Percentiles rank a stretch among this genome's conserved stretches.
Evolutionary conservation across 345 rosid genomes (phyloP).

Genomic region (Populus euphratica): DNA sequence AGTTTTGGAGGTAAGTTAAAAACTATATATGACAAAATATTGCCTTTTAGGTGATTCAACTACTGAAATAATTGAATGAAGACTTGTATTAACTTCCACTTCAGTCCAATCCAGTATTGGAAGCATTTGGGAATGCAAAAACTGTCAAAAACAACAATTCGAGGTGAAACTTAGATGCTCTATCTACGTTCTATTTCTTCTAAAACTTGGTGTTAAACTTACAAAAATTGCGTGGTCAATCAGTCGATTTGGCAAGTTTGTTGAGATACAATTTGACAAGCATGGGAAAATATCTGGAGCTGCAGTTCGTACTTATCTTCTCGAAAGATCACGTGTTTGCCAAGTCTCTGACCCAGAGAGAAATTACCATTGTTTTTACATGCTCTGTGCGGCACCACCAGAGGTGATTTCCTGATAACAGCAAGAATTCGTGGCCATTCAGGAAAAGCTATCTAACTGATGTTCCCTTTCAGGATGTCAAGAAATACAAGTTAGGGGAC

Average conservation of each 20-base stretch:
- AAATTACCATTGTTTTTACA: conserved; percentile 72
- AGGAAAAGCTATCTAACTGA: conserved; percentile 8
- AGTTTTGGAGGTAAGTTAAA: conserved; percentile 59
- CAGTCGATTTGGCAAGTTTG: conserved; percentile 91
- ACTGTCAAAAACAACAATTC: conserved; percentile 89
- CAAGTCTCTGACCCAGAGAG: conserved; percentile 80
- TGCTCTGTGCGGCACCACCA: conserved; percentile 68
- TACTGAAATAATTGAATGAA: conserved; percentile 8
- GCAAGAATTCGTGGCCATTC: background rate
- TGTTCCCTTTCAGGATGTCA: conserved; percentile 46
- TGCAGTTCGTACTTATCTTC: conserved; percentile 72
- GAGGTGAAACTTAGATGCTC: conserved; percentile 39
- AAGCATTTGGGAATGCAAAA: conserved; percentile 94
- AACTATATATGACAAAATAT: background rate
- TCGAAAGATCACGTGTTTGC: conserved; percentile 78
- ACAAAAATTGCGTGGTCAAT: background rate
- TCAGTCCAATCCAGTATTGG: conserved; percentile 88
- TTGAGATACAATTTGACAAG: conserved; percentile 86
- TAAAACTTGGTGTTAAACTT: background rate
- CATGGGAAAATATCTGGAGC: conserved; percentile 86
- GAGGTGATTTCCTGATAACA: conserved; percentile 36
- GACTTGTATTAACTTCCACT: conserved; percentile 12
- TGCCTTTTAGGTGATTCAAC: conserved; percentile 2
- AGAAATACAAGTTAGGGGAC: conserved; percentile 62
- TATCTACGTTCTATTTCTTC: background rate